Base-by-base conservation (phyloP, 345 rosid genomes). In the Lepidium sativum region DNA sequence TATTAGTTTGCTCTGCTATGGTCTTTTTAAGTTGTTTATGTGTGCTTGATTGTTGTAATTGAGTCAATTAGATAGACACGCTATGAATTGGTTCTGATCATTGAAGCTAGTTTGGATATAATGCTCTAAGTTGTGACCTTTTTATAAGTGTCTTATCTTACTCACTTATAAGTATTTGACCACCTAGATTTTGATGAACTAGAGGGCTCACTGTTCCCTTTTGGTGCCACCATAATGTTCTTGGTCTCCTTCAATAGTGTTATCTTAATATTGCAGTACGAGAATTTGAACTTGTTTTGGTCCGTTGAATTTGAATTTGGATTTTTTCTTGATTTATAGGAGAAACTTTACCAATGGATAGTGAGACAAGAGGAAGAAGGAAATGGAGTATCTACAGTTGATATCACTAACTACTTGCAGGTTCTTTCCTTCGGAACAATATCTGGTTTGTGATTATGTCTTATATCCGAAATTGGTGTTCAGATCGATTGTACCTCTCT, bases 271-370 rank as follows among this genome's bases (percentile, higher is more conserved):
- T 15, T 25, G 9, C 18, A 25, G 21, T 54, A 32, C 53, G 40
- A 42, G 5, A 8, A 6, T 6, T 23, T 23, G 6, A 3, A 14
- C 5, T 27, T 15, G 12, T 13, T 15, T 21, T 50, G 35, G 34
- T 8, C 6, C 49, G 17, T 7, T 67, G 71, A 47, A 37, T 67
- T 39, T 2, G 1, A 15, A 1, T 33, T 41, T 27, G 31, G 31
- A 1, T 5, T 18, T n/a, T 6, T 53, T 7, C 31, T 12, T 67
- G 4, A 29, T 1, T 52, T n/a, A 15, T 58, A 88, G 96, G 96
- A 88, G 71, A 88, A 88, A 65, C 79, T 88, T 44, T 80, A 80
- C 70, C 92, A 88, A 17, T 88, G 96, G 92, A 81, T 86, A 63
- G 67, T 84, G 80, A 81, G 90, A 67, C 82, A 86, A 70, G 80